Percentiles rank a stretch among this genome's conserved stretches.
phyloP scores from a whole-genome alignment of 768 basidiomycete species.

The Pleurotus citrinopileatus region DNA sequence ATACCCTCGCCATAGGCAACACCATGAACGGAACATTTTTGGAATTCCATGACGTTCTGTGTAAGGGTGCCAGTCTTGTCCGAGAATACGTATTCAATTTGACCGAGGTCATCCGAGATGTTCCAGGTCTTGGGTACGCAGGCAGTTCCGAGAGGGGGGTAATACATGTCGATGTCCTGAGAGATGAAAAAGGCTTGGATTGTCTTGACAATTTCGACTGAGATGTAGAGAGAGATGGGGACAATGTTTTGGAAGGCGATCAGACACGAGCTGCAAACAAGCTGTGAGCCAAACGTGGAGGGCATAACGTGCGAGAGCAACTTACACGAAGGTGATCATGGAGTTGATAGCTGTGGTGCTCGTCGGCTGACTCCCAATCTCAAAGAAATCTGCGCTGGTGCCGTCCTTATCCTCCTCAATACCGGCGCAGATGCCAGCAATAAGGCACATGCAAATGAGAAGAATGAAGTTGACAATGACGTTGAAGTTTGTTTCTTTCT shows the following conservation, averaged over 20 bases:
- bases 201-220: slow-evolving; percentile 97
- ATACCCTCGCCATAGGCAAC: slow-evolving; percentile 89
- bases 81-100: slow-evolving; percentile 90
- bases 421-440: slow-evolving; percentile 76
- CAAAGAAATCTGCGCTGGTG: slow-evolving; percentile 75
- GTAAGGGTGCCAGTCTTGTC: slow-evolving; percentile 97
- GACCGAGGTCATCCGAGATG: slow-evolving; percentile 96
- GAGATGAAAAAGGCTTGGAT: slow-evolving; percentile 97
- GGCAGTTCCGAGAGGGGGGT: slow-evolving; percentile 77
- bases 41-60: slow-evolving; percentile 98
- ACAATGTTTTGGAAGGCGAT: slow-evolving; percentile 98
- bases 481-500: slow-evolving; percentile 98
- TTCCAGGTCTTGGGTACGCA: slow-evolving; percentile 98
- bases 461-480: slow-evolving; percentile 91
- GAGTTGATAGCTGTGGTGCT: slow-evolving; percentile 64
- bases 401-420: slow-evolving; percentile 54
- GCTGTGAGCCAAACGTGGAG: slow-evolving; percentile 10
- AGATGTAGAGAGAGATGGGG: slow-evolving; percentile 94
- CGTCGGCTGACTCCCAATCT: slow-evolving; percentile 62
- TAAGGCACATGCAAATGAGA: slow-evolving; percentile 71
- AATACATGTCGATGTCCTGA: slow-evolving; percentile 97
- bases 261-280: slow-evolving; percentile 70
- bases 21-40: slow-evolving; percentile 88
- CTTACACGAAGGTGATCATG: slow-evolving; percentile 89
- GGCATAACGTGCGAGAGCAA: slow-evolving; percentile 15